phyloP scores from a whole-genome alignment of 2,329 filamentous ascomycete species.

The Epichloe gansuensis region DNA sequence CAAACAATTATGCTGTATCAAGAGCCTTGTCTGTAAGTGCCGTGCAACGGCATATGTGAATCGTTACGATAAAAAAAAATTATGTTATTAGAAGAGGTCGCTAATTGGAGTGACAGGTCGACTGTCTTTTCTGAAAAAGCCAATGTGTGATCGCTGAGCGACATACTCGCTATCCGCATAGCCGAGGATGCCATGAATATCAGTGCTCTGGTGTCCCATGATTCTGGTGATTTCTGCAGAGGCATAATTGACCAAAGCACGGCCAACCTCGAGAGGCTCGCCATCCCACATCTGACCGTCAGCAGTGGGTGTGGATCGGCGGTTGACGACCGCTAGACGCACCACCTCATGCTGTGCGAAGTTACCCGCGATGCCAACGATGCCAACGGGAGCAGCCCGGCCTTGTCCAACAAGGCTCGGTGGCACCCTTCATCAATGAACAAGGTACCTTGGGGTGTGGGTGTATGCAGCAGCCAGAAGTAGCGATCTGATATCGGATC shows the following conservation, averaged over 20 bases:
- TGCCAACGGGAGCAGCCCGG: conserved; percentile 78
- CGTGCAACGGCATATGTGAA: neutral
- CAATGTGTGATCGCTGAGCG: conserved; percentile 76
- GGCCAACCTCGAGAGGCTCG: conserved; percentile 60
- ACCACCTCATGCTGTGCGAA: conserved; percentile 93
- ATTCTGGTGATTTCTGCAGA: conserved; percentile 72
- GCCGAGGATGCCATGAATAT: conserved; percentile 70
- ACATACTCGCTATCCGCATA: conserved; percentile 96
- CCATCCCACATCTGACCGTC: conserved; percentile 38
- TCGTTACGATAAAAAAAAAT: neutral
- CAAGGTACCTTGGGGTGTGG: conserved; percentile 78
- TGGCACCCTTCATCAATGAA: conserved; percentile 91
- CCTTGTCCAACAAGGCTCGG: conserved; percentile 67
- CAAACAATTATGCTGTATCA: neutral
- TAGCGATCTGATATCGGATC: conserved; percentile 84
- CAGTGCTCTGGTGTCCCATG: conserved; percentile 68
- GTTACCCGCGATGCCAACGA: conserved; percentile 76
- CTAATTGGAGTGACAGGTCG: conserved; percentile 37
- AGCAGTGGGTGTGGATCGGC: conserved; percentile 27
- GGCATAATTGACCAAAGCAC: conserved; percentile 89
- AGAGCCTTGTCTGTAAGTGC: neutral
- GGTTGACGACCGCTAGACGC: conserved; percentile 67
- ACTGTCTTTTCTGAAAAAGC: conserved; percentile 50
- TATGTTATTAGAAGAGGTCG: conserved; percentile 6
- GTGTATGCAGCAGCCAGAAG: conserved; percentile 93